Evolutionary conservation across 2,329 filamentous ascomycete genomes (phyloP).

Genomic region (Xylariaceae sp.): DNA sequence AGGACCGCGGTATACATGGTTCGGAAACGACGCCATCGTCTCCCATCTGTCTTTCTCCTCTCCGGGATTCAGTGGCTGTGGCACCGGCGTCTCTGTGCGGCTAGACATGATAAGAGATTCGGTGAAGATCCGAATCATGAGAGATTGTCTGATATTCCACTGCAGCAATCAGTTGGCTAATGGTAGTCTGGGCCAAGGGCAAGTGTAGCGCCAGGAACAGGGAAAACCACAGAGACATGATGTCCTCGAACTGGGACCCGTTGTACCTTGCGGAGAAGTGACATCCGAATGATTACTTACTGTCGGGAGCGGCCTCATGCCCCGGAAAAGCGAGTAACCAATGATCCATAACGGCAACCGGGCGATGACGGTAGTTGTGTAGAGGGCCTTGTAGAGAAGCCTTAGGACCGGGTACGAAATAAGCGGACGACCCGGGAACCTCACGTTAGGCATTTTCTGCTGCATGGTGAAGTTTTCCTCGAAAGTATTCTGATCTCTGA

Average conservation of each 20-base stretch:
- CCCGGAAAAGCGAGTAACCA: constrained; percentile 15
- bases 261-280: neutral
- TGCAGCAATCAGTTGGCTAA: neutral
- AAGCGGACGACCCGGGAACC: constrained; percentile 16
- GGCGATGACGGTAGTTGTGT: constrained; percentile 11
- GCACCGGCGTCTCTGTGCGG: constrained; percentile 11
- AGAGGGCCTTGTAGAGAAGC: constrained; percentile 17
- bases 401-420: constrained; percentile 19
- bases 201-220: neutral
- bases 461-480: neutral
- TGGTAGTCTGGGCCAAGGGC: neutral
- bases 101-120: constrained; percentile 5
- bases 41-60: constrained; percentile 21
- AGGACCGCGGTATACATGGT: constrained; percentile 22
- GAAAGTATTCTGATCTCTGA: neutral
- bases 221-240: neutral
- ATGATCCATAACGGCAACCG: constrained; percentile 22
- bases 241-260: neutral
- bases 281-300: neutral
- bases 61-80: constrained; percentile 19
- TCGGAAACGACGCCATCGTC: constrained; percentile 17
- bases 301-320: constrained; percentile 15
- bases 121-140: constrained; percentile 12
- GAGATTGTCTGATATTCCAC: constrained; percentile 22
- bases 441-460: constrained; percentile 11